A percentile compares a stretch with the other conserved stretches of the same genome.
Evolutionary conservation across 495 filamentous ascomycete genomes (phyloP).

Genomic region (Parathielavia appendiculata): DNA sequence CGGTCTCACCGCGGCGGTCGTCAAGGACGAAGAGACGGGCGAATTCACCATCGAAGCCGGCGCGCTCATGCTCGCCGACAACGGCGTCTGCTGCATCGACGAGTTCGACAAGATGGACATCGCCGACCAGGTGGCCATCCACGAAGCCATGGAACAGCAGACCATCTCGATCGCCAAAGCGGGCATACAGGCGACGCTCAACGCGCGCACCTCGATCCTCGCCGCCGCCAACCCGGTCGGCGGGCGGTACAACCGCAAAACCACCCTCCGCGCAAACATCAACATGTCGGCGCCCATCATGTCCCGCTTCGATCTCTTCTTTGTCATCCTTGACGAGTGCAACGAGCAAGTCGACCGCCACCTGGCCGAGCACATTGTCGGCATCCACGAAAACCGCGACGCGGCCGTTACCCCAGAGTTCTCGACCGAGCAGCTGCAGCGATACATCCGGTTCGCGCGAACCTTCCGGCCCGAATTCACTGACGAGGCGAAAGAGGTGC

Average conservation of each 20-base stretch:
- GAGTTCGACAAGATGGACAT: slow-evolving; percentile 99
- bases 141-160: slow-evolving; percentile 99
- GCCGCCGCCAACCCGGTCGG: slow-evolving; percentile 96
- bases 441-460: slow-evolving; percentile 93
- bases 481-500: slow-evolving; percentile 72
- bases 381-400: slow-evolving; percentile 87
- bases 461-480: slow-evolving; percentile 94
- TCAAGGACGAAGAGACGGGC: slow-evolving; percentile 96
- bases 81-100: slow-evolving; percentile 96
- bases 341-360: slow-evolving; percentile 87
- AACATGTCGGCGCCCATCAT: slow-evolving; percentile 99
- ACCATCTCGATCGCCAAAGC: slow-evolving; percentile 99
- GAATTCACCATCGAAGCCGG: slow-evolving; percentile 99
- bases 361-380: slow-evolving; percentile 89
- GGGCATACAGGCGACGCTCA: slow-evolving; percentile 96
- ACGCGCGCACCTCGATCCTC: slow-evolving; percentile 89
- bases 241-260: slow-evolving; percentile 93
- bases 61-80: slow-evolving; percentile 96
- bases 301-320: slow-evolving; percentile 98
- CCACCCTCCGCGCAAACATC: slow-evolving; percentile 86
- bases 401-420: slow-evolving; percentile 87
- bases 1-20: slow-evolving; percentile 93
- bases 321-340: slow-evolving; percentile 95
- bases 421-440: slow-evolving; percentile 92
- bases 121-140: slow-evolving; percentile 93